Percentiles rank a stretch among this genome's conserved stretches.
These are phyloP conservation scores for Bruguiera hainesii DNA, from an alignment of 441 rosid species.

Conservation along the genomic window DNA sequence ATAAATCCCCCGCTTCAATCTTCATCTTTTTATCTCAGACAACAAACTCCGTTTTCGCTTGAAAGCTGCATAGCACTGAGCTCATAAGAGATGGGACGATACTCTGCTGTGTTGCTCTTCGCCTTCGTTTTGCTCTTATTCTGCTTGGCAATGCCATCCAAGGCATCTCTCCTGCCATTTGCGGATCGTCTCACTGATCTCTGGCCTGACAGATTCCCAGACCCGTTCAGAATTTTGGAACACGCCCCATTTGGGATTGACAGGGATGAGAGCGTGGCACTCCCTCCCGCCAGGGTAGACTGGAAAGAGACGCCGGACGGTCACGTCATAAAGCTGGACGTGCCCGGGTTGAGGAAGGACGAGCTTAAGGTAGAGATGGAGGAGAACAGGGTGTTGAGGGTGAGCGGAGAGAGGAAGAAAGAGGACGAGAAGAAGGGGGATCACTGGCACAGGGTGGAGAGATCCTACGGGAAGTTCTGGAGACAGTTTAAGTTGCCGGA, in stretches of 20 bases:
- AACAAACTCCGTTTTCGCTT: not conserved
- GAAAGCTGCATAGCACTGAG: too few species aligned
- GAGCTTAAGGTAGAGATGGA: constrained; percentile 68
- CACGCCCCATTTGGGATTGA: constrained; percentile 58
- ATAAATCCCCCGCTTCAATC: not conserved
- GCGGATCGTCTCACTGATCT: constrained; percentile 40
- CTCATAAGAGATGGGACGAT: constrained; percentile 15
- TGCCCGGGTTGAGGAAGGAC: constrained; percentile 68
- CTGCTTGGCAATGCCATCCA: constrained; percentile 17
- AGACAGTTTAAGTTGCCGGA: constrained; percentile 71
- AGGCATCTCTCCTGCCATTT: constrained; percentile 43
- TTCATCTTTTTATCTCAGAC: not conserved
- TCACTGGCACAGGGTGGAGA: constrained; percentile 75
- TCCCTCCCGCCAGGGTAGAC: constrained; percentile 62
- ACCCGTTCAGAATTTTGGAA: constrained; percentile 62
- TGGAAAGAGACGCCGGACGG: constrained; percentile 77
- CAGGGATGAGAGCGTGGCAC: constrained; percentile 39
- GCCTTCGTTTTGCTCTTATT: constrained; percentile 17
- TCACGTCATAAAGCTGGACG: constrained; percentile 58
- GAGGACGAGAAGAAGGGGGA: constrained; percentile 61
- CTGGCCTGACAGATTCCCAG: constrained; percentile 49
- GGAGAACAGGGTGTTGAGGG: constrained; percentile 55
- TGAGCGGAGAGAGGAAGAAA: constrained; percentile 68
- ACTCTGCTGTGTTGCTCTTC: not conserved
- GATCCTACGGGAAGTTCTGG: constrained; percentile 72